phyloP scores from a whole-genome alignment of 148 eudicot genomes.

The Camellia lanceoleosa region DNA sequence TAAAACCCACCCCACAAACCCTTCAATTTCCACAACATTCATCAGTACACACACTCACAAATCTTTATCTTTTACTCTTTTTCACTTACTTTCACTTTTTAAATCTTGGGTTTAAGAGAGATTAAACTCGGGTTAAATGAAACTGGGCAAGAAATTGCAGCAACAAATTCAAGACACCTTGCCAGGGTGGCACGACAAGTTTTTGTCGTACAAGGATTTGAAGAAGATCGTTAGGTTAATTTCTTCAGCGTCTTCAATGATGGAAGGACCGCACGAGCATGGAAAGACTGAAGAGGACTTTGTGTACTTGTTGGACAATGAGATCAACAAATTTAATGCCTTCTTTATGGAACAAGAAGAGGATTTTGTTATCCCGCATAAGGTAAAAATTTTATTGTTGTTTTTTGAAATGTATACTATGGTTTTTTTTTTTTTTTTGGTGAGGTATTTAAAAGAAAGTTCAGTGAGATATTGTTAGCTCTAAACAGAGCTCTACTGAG shows the following conservation, averaged over 20 bases:
- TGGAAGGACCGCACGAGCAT: conserved; percentile 29
- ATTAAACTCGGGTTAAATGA: conserved; percentile 35
- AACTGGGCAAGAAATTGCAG: conserved; percentile 81
- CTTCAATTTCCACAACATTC: neutral
- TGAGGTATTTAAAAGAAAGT: too few relatives aligned
- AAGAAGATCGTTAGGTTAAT: conserved; percentile 69
- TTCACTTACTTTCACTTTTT: too few relatives aligned
- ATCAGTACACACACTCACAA: too few relatives aligned
- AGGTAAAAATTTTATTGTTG: too few relatives aligned
- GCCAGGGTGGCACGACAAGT: conserved; percentile 79
- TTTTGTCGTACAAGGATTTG: conserved; percentile 68
- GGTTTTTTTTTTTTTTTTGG: too few relatives aligned
- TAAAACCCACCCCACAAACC: conserved; percentile 1
- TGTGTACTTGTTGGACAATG: conserved; percentile 57
- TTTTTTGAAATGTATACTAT: too few relatives aligned
- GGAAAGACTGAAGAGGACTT: conserved; percentile 60
- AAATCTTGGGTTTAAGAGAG: neutral
- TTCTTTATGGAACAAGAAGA: conserved; percentile 86
- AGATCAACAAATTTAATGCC: conserved; percentile 75
- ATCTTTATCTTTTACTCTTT: neutral
- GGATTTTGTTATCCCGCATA: conserved; percentile 48
- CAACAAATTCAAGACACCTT: conserved; percentile 71
- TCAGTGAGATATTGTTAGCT: too few relatives aligned
- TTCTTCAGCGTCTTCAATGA: conserved; percentile 28
- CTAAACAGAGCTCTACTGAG: too few relatives aligned